phyloP scores from a whole-genome alignment of 2,329 filamentous ascomycete species.

The Furcasterigmium furcatum region DNA sequence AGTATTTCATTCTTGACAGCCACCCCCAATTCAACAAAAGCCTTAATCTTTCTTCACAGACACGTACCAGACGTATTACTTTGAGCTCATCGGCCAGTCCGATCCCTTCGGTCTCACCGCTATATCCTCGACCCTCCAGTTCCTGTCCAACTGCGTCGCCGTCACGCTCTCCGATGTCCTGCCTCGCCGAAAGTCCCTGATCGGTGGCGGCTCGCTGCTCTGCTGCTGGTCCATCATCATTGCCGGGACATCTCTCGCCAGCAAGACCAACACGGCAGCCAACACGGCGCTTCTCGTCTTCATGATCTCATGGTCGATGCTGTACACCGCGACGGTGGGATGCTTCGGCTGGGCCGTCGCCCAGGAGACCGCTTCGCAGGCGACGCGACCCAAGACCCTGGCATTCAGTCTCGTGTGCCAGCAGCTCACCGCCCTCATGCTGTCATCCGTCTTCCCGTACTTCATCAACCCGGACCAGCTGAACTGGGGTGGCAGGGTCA shows the following conservation, averaged over 20 bases:
- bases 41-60: slow-evolving; percentile 7
- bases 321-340: slow-evolving; percentile 21
- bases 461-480: slow-evolving; percentile 33
- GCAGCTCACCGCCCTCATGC: slow-evolving; percentile 28
- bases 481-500: slow-evolving; percentile 32
- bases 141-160: slow-evolving; percentile 20
- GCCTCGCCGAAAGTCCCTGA: slow-evolving; percentile 18
- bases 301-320: slow-evolving; percentile 26
- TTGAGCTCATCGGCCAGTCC: slow-evolving; percentile 23
- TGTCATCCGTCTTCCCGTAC: slow-evolving; percentile 29
- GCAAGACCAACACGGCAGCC: slow-evolving; percentile 15
- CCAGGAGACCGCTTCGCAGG: slow-evolving; percentile 22
- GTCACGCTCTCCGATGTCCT: slow-evolving; percentile 19
- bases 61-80: slow-evolving; percentile 24
- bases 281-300: slow-evolving; percentile 20
- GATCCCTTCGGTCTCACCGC: slow-evolving; percentile 22
- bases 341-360: slow-evolving; percentile 24
- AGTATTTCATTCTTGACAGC: slow-evolving; percentile 6
- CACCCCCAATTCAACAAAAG: neutral
- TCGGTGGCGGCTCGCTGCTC: slow-evolving; percentile 19
- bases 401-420: slow-evolving; percentile 23
- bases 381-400: slow-evolving; percentile 22
- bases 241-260: slow-evolving; percentile 16
- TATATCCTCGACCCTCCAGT: slow-evolving; percentile 22
- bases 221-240: slow-evolving; percentile 22